Evolutionary conservation across 1,284 basidiomycete genomes (phyloP), one percentile per base, ranked within the genome.

Genomic region (Mycosarcoma maydis): DNA sequence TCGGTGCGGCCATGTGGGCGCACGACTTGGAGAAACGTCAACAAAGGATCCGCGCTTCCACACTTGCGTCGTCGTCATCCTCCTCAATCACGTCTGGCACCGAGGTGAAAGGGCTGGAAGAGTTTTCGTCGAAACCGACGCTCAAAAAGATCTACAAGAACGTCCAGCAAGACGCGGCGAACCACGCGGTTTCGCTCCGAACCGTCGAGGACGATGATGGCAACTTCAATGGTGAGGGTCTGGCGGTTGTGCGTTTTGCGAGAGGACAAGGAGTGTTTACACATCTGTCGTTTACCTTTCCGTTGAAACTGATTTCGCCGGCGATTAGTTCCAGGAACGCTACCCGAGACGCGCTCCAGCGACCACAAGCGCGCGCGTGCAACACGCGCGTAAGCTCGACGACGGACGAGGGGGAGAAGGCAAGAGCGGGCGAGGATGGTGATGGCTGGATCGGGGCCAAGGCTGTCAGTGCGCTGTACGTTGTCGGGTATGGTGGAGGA

Each of bases 401-500:
- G n/a, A n/a, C n/a, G n/a, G n/a, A n/a, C n/a, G n/a, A n/a, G n/a
- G n/a, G n/a, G n/a, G n/a, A n/a, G n/a, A n/a, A n/a, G n/a, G n/a
- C n/a, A n/a, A n/a, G n/a, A n/a, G n/a, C n/a, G n/a, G n/a, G n/a
- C n/a, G n/a, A n/a, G n/a, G n/a, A n/a, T n/a, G n/a, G n/a, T n/a
- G n/a, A n/a, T n/a, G n/a, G n/a, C n/a, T n/a, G n/a, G n/a, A n/a
- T n/a, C 10, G 30, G 6, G 14, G 47, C 80, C 34, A 81, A 74
- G 26, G 68, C 84, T 19, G 85, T 93, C 14, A 89, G 87, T 6
- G 85, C 90, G 42, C 87, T 89, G 19, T 98, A 97, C 78, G 84
- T 92, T 24, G 83, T 97, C 48, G 89, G 88, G 20, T 98, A 98
- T 73, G 95, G 95, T 1, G 95, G 95, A 13, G 95, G 95, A 1